Conservation (phyloP, 2,329 filamentous ascomycete genomes). For the Fusarium annulatum region DNA sequence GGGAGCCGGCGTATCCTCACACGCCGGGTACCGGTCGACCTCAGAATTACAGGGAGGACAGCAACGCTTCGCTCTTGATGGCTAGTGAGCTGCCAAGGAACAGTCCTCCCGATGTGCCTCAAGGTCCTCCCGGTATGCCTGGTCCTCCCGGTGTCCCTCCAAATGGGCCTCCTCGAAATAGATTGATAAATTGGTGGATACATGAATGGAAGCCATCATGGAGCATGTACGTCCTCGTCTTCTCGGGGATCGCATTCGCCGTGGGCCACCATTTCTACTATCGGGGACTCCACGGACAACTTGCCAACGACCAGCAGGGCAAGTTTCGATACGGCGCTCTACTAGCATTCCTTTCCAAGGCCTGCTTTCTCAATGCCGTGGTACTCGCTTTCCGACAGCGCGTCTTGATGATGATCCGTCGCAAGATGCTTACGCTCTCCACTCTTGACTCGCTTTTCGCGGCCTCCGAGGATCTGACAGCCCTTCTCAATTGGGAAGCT, state of each 20-base stretch:
- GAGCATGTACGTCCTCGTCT: conserved; percentile 42
- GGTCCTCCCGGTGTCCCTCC: background rate
- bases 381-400: conserved; percentile 42
- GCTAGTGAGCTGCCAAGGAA: background rate
- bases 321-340: conserved; percentile 40
- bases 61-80: conserved; percentile 31
- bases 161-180: background rate
- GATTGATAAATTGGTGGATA: conserved; percentile 27
- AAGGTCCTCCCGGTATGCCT: background rate
- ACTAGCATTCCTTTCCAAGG: conserved; percentile 42
- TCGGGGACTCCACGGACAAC: conserved; percentile 23
- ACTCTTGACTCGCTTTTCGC: conserved; percentile 45
- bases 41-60: conserved; percentile 29
- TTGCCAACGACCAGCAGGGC: conserved; percentile 35
- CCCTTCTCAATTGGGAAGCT: conserved; percentile 42
- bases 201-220: conserved; percentile 39
- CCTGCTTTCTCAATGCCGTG: conserved; percentile 41
- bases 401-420: conserved; percentile 44
- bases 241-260: conserved; percentile 39
- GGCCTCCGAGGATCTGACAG: conserved; percentile 40
- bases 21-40: conserved; percentile 14
- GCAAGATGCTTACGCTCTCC: conserved; percentile 40
- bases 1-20: conserved; percentile 20
- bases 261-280: conserved; percentile 44
- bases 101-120: conserved; percentile 12